phyloP scores from a whole-genome alignment of 1,284 basidiomycete species.

The Moniliella sp. region DNA sequence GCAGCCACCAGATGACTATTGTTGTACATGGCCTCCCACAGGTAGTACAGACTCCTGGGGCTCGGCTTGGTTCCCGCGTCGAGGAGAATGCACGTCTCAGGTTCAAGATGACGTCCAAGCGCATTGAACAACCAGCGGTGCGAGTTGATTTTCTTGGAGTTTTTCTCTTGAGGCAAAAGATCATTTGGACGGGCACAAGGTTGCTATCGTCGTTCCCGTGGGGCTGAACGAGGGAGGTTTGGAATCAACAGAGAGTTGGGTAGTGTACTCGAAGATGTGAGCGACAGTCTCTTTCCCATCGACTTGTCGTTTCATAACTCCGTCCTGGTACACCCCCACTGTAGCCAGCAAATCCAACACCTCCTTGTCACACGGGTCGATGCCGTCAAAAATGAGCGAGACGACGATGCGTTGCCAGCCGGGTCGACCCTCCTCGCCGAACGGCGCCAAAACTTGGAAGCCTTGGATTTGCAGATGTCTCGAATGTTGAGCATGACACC shows the following conservation, averaged over 20 bases:
- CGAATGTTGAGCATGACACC: conserved; percentile 94
- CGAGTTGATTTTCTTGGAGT: conserved; percentile 23
- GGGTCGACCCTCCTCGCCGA: conserved; percentile 45
- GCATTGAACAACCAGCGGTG: conserved; percentile 29
- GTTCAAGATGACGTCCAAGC: conserved; percentile 39
- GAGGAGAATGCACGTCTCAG: conserved; percentile 65
- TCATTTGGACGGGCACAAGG: conserved; percentile 39
- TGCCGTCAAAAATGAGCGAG: conserved; percentile 60
- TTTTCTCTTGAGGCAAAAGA: conserved; percentile 9
- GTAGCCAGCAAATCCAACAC: conserved; percentile 35
- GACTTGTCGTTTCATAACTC: conserved; percentile 73
- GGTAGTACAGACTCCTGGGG: conserved; percentile 61
- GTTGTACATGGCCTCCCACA: conserved; percentile 89
- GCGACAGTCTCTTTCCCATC: conserved; percentile 78
- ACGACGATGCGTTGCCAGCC: conserved; percentile 82
- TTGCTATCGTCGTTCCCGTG: conserved; percentile 59
- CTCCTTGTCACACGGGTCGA: conserved; percentile 77
- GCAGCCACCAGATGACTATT: conserved; percentile 75
- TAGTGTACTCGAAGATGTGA: conserved; percentile 52
- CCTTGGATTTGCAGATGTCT: conserved; percentile 88
- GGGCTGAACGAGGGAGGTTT: conserved; percentile 68
- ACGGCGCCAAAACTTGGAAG: conserved; percentile 56
- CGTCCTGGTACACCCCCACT: conserved; percentile 40
- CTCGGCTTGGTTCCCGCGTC: conserved; percentile 81
- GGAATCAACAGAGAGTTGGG: conserved; percentile 50